These are phyloP conservation scores for Candida stauntonica DNA, from an alignment of 805 yeast species.

Conservation along the genomic window DNA sequence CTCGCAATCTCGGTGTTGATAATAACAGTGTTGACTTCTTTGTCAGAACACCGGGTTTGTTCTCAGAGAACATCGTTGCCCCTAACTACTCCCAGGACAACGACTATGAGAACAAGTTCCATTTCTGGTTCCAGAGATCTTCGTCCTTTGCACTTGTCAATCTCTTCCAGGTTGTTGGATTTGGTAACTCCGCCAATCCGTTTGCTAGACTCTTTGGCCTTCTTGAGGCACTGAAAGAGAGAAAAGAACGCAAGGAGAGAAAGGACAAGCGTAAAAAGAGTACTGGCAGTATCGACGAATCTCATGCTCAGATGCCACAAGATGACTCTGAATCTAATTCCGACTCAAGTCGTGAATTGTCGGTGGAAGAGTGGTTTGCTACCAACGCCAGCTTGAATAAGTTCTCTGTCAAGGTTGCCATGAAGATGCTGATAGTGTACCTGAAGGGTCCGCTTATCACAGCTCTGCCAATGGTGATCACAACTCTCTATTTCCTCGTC, in stretches of 20 bases:
- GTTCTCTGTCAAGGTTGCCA: constrained; percentile 63
- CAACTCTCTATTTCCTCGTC: constrained; percentile 71
- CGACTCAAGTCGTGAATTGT: constrained; percentile 7
- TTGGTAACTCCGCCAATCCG: constrained; percentile 72
- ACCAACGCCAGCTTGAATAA: constrained; percentile 43
- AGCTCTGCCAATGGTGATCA: constrained; percentile 67
- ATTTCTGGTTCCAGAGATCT: constrained; percentile 74
- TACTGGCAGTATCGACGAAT: background rate
- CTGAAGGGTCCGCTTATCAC: constrained; percentile 62
- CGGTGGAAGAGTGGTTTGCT: constrained; percentile 46
- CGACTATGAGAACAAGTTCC: constrained; percentile 33
- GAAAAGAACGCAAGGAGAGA: constrained; percentile 68
- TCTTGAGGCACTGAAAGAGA: constrained; percentile 66
- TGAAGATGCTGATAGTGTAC: constrained; percentile 62
- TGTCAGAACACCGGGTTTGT: constrained; percentile 10
- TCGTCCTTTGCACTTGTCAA: constrained; percentile 74
- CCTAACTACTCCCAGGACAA: constrained; percentile 19
- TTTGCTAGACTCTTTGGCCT: constrained; percentile 70
- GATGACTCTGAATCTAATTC: constrained; percentile 2
- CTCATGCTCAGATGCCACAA: constrained; percentile 1
- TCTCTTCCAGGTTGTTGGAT: constrained; percentile 69
- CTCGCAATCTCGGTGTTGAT: constrained; percentile 64
- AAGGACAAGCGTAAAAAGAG: constrained; percentile 39
- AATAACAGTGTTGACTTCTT: constrained; percentile 61
- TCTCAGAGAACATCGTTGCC: constrained; percentile 12